Base-by-base conservation (phyloP, 2,329 filamentous ascomycete genomes). In the Botrytis cinerea region DNA sequence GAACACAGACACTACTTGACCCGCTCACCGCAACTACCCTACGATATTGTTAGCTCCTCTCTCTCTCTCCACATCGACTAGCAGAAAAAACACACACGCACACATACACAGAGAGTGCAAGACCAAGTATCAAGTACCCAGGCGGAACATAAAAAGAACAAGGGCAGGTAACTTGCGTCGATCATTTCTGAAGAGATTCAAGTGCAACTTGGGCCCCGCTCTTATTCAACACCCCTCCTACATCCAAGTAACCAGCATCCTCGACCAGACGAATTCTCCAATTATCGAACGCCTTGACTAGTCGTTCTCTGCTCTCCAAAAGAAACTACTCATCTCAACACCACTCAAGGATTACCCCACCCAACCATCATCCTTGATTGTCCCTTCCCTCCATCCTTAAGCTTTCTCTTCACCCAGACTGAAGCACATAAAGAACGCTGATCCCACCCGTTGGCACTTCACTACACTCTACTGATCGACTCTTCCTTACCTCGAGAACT, bases 361-460 rank as follows among this genome's bases (percentile, higher is more conserved):
- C 51, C 77, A 79, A 78, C 77, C 78, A 78, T 32, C 68, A 69
- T 48, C 74, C 70, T 75, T 75, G 75, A 75, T 72, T 28, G 68
- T 66, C 72, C 72, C 73, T 74, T 74, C 73, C 68, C 51, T 61
- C 64, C 64, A 51, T 68, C 66, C 46, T 68, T 32, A 68, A 68
- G 66, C 66, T 60, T 72, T 74, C 51, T 54, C 72, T 75, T 72
- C 75, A 63, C 66, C 73, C 74, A 72, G 71, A 68, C 74, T 28
- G 74, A 76, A 66, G 78, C 75, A 75, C 79, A 79, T 79, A 80
- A 81, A 79, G 78, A 79, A 80, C 79, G 80, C 77, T 79, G 79
- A 81, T 80, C 80, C 79, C 79, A 66, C 60, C 71, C 63, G 43
- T 51, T 71, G 57, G 28, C 35, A 75, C 75, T 51, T 74, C 57